phyloP scores from a whole-genome alignment of 306 rosid genomes.

The Sophora flavescens region DNA sequence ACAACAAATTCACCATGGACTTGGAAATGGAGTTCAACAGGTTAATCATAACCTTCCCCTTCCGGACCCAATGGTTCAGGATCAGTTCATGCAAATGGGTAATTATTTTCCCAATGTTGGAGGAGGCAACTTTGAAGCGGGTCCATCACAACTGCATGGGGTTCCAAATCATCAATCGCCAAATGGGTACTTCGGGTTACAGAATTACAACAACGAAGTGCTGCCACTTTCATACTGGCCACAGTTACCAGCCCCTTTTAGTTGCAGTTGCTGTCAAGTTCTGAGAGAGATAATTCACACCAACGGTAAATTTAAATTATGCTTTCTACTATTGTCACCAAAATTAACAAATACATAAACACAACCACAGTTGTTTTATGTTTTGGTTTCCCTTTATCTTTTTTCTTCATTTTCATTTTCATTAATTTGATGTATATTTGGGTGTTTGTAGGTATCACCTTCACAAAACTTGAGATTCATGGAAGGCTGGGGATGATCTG shows the following conservation, averaged over 20 bases:
- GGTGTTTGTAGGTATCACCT: constrained; percentile 44
- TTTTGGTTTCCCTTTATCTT: neutral
- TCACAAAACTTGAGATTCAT: constrained; percentile 74
- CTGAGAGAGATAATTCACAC: constrained; percentile 71
- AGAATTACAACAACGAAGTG: neutral
- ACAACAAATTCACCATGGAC: constrained; percentile 1
- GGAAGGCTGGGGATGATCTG: constrained; percentile 66
- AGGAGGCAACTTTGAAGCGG: constrained; percentile 37
- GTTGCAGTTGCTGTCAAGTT: constrained; percentile 70
- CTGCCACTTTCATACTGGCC: constrained; percentile 46
- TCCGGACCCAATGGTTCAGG: constrained; percentile 28
- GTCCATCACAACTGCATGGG: constrained; percentile 34
- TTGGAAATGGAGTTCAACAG: neutral
- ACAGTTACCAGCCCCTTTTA: constrained; percentile 39
- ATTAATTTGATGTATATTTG: neutral
- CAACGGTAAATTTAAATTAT: constrained; percentile 49
- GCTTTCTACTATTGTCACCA: neutral
- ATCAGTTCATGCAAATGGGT: neutral
- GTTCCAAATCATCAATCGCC: neutral
- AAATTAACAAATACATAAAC: neutral
- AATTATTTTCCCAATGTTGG: neutral
- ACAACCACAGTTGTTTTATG: neutral
- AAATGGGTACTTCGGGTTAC: neutral
- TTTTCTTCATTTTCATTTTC: neutral
- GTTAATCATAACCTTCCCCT: neutral